These are phyloP conservation scores for Cordia subcordata DNA, from an alignment of 257 asterid species.

Conservation along the genomic window DNA sequence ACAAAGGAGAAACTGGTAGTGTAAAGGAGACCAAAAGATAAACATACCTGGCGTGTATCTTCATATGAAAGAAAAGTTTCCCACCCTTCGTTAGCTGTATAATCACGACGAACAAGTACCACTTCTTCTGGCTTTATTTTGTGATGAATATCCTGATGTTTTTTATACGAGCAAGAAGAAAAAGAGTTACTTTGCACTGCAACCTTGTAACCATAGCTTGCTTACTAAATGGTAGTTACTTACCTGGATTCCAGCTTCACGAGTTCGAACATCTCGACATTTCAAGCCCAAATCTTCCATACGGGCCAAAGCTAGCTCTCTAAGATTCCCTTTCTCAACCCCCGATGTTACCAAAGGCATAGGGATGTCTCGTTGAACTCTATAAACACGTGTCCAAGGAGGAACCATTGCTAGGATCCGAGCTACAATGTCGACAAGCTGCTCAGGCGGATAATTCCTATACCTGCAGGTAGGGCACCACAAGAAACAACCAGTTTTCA, in stretches of 20 bases:
- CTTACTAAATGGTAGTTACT: not conserved
- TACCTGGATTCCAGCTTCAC: constrained; percentile 99
- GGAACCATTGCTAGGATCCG: constrained; percentile 94
- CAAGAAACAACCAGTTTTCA: constrained; percentile 8
- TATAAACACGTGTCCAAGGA: constrained; percentile 98
- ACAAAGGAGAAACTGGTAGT: not conserved
- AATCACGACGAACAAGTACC: constrained; percentile 98
- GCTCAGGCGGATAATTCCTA: constrained; percentile 95
- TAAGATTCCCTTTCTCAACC: constrained; percentile 98
- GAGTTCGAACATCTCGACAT: constrained; percentile 97
- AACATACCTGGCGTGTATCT: constrained; percentile 81
- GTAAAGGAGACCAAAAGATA: not conserved
- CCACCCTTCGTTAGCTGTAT: constrained; percentile 99
- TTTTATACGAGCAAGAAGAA: not conserved
- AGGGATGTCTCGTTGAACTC: constrained; percentile 98
- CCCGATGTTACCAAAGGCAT: constrained; percentile 99
- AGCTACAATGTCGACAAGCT: constrained; percentile 97
- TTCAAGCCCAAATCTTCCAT: constrained; percentile 99
- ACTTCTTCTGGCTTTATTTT: constrained; percentile 93
- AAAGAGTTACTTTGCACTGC: constrained; percentile 13
- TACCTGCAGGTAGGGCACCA: constrained; percentile 42
- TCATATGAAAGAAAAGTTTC: constrained; percentile 97
- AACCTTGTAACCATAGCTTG: not conserved
- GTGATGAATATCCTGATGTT: constrained; percentile 80
- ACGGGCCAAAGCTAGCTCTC: constrained; percentile 93